A percentile compares a stretch with the other conserved stretches of the same genome.
phyloP scores from a whole-genome alignment of 306 rosid genomes.

The Benincasa hispida region DNA sequence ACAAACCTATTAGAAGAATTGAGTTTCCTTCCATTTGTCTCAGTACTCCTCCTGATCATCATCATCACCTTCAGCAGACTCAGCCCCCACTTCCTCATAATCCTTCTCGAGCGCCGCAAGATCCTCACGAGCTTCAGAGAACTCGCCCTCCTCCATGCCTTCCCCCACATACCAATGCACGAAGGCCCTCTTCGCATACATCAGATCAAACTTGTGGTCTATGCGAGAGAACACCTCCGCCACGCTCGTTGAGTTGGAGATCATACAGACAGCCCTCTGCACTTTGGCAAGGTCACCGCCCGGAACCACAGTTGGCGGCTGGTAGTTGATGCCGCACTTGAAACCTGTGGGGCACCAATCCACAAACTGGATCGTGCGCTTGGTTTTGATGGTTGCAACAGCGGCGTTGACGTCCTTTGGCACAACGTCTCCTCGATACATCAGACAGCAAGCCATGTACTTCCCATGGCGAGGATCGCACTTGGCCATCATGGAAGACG shows the following conservation, averaged over 20 bases:
- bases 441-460: conserved; percentile 91
- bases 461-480: conserved; percentile 93
- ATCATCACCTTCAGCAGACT: conserved; percentile 62
- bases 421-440: conserved; percentile 95
- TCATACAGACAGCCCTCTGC: conserved; percentile 93
- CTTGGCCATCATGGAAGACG: conserved; percentile 96
- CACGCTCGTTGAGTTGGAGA: conserved; percentile 79
- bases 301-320: conserved; percentile 87
- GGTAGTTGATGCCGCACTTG: conserved; percentile 92
- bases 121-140: conserved; percentile 92
- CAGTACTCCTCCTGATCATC: conserved; percentile 60
- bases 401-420: conserved; percentile 93
- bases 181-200: conserved; percentile 85
- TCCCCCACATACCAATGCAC: conserved; percentile 98
- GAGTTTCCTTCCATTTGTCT: not conserved
- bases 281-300: conserved; percentile 94
- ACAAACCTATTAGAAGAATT: not conserved
- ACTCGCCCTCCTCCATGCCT: conserved; percentile 98
- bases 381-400: conserved; percentile 78
- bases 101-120: conserved; percentile 93
- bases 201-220: conserved; percentile 82
- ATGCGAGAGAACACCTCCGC: conserved; percentile 89
- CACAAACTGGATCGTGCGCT: conserved; percentile 83
- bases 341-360: conserved; percentile 98
- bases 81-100: conserved; percentile 92